Base-by-base conservation (phyloP, 2,329 filamentous ascomycete species). In the Tricladium varicosporioides region DNA sequence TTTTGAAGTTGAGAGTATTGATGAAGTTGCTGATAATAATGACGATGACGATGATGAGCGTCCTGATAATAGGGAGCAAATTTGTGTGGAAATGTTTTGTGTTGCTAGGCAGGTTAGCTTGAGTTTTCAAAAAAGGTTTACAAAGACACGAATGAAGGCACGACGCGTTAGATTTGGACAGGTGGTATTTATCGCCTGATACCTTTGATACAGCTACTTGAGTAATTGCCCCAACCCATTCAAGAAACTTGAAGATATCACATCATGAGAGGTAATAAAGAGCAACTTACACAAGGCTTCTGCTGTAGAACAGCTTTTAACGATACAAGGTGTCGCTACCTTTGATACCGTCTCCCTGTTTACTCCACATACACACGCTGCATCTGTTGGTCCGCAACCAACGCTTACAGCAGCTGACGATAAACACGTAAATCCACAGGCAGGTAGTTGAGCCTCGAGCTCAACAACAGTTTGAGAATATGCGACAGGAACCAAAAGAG, bases 201-300 rank as follows among this genome's bases (percentile, higher is more conserved):
- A 14, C 36, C 1, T 10, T 40, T 46, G 3, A 54, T 63, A 54
- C n/a, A 69, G 7, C 22, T 27, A 27, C 22, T 27, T 7, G 3
- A 27, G 22, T 27, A 27, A 27, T 27, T 27, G 22, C 7, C 22
- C 22, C 7, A 7, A 27, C 22, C 22, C 22, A 27, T 27, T 27
- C 22, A 89, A 65, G 82, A 85, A 49, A 75, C 79, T 8, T 76
- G 85, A 1, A 77, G 86, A 54, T 27, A 27, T 7, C 22, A 27
- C 22, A 27, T 27, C 22, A 27, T 4, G 22, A 27, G 22, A 27
- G 22, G 22, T 7, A 27, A 27, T 7, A 7, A 27, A 15, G 5
- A n/a, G 9, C 5, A 40, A 40, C 36, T 11, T 40, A 40, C 36
- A 13, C n/a, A 40, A 40, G 11, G 36, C 36, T 13, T 40, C 36